Evolutionary conservation across 1,284 basidiomycete species (phyloP).

Genomic region (Quambalaria eucalypti): DNA sequence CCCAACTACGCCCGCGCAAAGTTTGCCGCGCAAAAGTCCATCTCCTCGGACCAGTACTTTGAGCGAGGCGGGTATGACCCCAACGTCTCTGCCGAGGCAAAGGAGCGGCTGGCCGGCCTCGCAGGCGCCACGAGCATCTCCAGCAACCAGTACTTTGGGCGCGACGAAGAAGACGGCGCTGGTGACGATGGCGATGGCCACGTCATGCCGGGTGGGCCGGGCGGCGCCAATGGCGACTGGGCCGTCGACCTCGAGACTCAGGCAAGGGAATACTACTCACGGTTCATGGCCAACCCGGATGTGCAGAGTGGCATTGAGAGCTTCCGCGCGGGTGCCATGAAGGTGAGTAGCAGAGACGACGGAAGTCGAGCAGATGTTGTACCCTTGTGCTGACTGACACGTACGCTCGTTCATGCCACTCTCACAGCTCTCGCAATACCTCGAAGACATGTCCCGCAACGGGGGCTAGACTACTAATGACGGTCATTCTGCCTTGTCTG

Average conservation of each 20-base stretch:
- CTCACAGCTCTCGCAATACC: slow-evolving; percentile 35
- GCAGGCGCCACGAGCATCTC: slow-evolving; percentile 88
- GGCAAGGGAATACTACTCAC: slow-evolving; percentile 41
- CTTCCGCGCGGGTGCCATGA: slow-evolving; percentile 41
- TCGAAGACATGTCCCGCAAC: slow-evolving; percentile 44
- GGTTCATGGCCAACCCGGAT: slow-evolving; percentile 45
- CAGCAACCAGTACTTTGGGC: slow-evolving; percentile 62
- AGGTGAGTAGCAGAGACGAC: slow-evolving; percentile 11
- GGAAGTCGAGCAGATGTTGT: background rate
- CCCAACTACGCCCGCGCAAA: slow-evolving; percentile 76
- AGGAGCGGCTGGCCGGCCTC: slow-evolving; percentile 72
- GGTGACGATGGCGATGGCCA: slow-evolving; percentile 13
- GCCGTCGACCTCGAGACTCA: slow-evolving; percentile 35
- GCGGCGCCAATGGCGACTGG: slow-evolving; percentile 26
- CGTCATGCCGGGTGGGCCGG: slow-evolving; percentile 2
- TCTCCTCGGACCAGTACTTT: slow-evolving; percentile 97
- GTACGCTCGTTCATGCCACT: too few species aligned
- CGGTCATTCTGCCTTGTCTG: too few species aligned
- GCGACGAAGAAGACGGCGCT: slow-evolving; percentile 69
- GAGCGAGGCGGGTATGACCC: slow-evolving; percentile 82
- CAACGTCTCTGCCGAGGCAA: slow-evolving; percentile 63
- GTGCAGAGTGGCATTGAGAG: slow-evolving; percentile 45
- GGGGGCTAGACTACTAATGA: slow-evolving; percentile 19
- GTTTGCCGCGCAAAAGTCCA: slow-evolving; percentile 75
- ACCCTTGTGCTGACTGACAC: background rate